A percentile compares a stretch with the other conserved stretches of the same genome.
These are phyloP conservation scores for Huiozyma naganishii DNA, from an alignment of 805 yeast genomes.

Conservation along the genomic window DNA sequence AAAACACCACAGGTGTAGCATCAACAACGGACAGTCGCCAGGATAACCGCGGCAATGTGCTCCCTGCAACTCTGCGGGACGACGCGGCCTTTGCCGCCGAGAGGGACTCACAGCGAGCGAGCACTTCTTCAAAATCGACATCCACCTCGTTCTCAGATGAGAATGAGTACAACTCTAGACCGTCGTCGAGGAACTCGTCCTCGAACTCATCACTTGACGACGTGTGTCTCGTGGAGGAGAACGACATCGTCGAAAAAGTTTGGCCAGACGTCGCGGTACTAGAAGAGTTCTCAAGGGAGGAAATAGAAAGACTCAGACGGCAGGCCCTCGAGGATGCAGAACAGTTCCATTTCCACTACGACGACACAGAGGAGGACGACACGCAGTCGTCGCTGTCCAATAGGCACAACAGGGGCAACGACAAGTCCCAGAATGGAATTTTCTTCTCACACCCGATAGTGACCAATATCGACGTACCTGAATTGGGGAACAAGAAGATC, in stretches of 20 bases:
- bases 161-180: constrained; percentile 31
- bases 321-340: constrained; percentile 32
- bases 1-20: constrained; percentile 4
- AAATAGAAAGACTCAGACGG: constrained; percentile 38
- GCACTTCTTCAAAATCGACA: neutral
- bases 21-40: neutral
- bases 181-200: constrained; percentile 32
- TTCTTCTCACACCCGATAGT: constrained; percentile 34
- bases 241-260: constrained; percentile 13
- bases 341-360: constrained; percentile 30
- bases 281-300: constrained; percentile 69
- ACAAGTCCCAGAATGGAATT: constrained; percentile 20
- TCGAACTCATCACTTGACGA: constrained; percentile 75
- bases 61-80: neutral
- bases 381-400: constrained; percentile 3
- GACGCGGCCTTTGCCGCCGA: neutral
- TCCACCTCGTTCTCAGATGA: constrained; percentile 8
- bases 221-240: constrained; percentile 70
- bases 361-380: constrained; percentile 23
- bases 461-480: constrained; percentile 34
- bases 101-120: constrained; percentile 1
- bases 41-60: neutral
- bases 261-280: constrained; percentile 84
- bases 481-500: constrained; percentile 33
- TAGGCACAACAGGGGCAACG: neutral